These are phyloP conservation scores for Candida hispaniensis DNA, from an alignment of 805 yeast genomes.

Conservation along the genomic window DNA sequence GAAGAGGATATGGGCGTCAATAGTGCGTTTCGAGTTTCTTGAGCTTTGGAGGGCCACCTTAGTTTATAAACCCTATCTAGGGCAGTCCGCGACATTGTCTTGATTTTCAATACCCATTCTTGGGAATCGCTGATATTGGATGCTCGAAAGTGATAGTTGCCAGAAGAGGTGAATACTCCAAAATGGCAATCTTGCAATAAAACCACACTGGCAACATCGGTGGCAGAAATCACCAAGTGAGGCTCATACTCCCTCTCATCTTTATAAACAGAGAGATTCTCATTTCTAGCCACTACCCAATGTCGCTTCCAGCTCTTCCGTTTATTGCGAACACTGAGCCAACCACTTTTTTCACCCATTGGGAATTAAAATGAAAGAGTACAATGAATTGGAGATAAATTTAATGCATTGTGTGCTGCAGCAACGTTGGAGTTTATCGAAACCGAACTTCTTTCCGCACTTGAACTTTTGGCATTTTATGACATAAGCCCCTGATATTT, in stretches of 20 bases:
- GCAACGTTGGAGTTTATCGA: no score
- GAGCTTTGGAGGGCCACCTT: constrained; percentile 17
- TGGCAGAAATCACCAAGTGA: constrained; percentile 20
- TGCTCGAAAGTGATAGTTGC: constrained; percentile 26
- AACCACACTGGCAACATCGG: constrained; percentile 29
- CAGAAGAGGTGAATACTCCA: constrained; percentile 27
- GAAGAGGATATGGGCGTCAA: constrained; percentile 12
- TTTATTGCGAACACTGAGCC: constrained; percentile 13
- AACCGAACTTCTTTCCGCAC: no score
- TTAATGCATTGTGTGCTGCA: no score
- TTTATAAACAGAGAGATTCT: constrained; percentile 28
- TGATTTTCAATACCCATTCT: constrained; percentile 24
- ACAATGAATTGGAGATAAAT: no score
- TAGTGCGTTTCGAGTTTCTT: constrained; percentile 13
- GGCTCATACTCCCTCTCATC: constrained; percentile 31
- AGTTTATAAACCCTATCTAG: constrained; percentile 19
- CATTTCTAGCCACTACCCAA: constrained; percentile 31
- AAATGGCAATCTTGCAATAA: constrained; percentile 21
- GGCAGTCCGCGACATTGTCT: constrained; percentile 22
- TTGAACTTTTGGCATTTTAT: no score
- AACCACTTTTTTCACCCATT: constrained; percentile 10
- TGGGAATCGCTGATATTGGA: constrained; percentile 24
- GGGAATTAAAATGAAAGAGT: no score
- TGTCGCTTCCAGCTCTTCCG: constrained; percentile 25
- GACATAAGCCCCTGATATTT: no score